phyloP scores from a whole-genome alignment of 805 yeast species.

The Sugiyamaella floridensis region DNA sequence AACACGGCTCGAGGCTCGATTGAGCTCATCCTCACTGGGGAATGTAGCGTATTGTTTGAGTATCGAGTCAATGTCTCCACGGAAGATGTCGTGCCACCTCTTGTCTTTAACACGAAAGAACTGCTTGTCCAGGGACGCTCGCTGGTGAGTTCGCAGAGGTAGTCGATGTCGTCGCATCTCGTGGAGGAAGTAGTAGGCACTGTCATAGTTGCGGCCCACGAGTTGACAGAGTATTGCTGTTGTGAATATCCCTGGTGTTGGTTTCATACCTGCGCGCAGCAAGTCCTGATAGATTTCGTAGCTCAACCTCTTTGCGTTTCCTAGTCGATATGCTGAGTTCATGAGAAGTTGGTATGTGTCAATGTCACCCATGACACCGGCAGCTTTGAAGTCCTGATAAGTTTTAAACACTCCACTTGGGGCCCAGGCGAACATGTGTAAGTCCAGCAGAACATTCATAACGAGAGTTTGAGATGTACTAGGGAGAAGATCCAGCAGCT shows the following conservation, averaged over 20 bases:
- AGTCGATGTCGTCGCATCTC: slow-evolving; percentile 23
- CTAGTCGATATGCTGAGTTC: slow-evolving; percentile 21
- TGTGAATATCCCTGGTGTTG: slow-evolving; percentile 22
- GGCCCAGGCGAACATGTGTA: slow-evolving; percentile 1
- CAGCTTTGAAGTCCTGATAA: slow-evolving; percentile 5
- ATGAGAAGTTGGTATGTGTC: slow-evolving; percentile 16
- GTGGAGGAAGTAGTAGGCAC: slow-evolving; percentile 19
- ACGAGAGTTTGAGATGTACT: not conserved
- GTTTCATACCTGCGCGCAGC: slow-evolving; percentile 5
- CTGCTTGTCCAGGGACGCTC: slow-evolving; percentile 1
- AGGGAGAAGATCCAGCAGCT: not conserved
- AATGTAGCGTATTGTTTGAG: slow-evolving; percentile 4
- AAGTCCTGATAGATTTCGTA: slow-evolving; percentile 23
- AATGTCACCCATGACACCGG: slow-evolving; percentile 10
- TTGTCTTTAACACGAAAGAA: slow-evolving; percentile 8
- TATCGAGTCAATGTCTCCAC: not conserved
- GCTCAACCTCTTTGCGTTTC: slow-evolving; percentile 26
- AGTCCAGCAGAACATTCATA: slow-evolving; percentile 9
- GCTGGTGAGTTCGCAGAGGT: slow-evolving; percentile 8
- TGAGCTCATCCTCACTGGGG: slow-evolving; percentile 11
- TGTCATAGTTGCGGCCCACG: slow-evolving; percentile 17
- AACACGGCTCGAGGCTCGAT: not conserved
- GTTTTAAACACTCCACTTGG: slow-evolving; percentile 6
- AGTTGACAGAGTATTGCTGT: slow-evolving; percentile 23
- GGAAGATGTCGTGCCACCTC: not conserved